Percentiles rank a stretch among this genome's conserved stretches.
These are phyloP conservation scores for Parachlorella kessleri DNA, from an alignment of 139 green algal genomes.

Conservation along the genomic window DNA sequence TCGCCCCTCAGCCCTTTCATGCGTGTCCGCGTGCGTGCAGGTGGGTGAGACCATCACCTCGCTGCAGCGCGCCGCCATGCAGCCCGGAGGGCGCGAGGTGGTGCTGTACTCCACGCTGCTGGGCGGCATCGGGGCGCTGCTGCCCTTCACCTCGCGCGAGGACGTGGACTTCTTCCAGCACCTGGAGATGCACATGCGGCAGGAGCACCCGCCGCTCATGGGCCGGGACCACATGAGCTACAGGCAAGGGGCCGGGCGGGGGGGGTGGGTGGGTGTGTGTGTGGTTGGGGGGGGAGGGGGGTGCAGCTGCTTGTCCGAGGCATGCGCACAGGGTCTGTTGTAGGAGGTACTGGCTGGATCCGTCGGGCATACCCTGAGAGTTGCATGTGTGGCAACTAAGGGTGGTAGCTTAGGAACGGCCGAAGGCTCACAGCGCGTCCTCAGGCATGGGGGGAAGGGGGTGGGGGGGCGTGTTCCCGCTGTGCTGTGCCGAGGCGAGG, in stretches of 20 bases:
- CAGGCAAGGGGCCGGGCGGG: slow-evolving; percentile 18
- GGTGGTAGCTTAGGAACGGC: no score
- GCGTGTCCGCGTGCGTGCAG: slow-evolving; percentile 2
- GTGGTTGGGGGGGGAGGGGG: background rate
- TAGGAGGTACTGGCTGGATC: no score
- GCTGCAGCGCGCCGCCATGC: slow-evolving; percentile 74
- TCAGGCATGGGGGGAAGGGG: background rate
- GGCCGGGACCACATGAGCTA: slow-evolving; percentile 95
- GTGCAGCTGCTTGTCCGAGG: background rate
- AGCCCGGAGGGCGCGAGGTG: slow-evolving; percentile 81
- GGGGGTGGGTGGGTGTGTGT: background rate
- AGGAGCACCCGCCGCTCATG: slow-evolving; percentile 89
- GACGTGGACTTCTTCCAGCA: slow-evolving; percentile 98
- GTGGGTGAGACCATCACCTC: slow-evolving; percentile 92
- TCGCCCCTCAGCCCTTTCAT: background rate
- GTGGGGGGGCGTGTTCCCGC: background rate
- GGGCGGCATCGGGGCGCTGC: slow-evolving; percentile 81
- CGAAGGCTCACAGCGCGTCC: no score
- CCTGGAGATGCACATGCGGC: slow-evolving; percentile 99
- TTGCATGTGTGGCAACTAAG: no score
- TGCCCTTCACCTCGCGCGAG: slow-evolving; percentile 86
- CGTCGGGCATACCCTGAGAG: no score
- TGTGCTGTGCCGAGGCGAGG: background rate
- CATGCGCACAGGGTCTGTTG: no score
- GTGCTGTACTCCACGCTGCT: slow-evolving; percentile 89